A percentile compares a stretch with the other conserved stretches of the same genome.
These are phyloP conservation scores for Populus nigra DNA, from an alignment of 345 rosid species.

Conservation along the genomic window DNA sequence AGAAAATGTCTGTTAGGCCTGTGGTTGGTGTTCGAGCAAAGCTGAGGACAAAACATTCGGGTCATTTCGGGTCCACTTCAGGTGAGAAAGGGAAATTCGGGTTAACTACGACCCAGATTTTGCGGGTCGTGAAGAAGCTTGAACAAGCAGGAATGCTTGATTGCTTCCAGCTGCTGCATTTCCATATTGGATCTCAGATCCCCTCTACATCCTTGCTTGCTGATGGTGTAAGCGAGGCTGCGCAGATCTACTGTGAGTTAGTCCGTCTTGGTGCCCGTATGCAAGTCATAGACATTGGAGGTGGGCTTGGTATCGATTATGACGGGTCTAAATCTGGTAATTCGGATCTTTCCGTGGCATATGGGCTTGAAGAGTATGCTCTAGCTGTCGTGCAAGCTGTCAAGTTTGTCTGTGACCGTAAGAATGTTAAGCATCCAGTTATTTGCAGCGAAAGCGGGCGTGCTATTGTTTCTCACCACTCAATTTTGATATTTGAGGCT, in stretches of 20 bases:
- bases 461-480: constrained; percentile 91
- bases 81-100: constrained; percentile 99
- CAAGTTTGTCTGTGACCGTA: constrained; percentile 61
- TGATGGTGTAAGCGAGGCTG: constrained; percentile 76
- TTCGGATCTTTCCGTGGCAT: constrained; percentile 82
- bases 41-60: constrained; percentile 83
- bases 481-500: constrained; percentile 78
- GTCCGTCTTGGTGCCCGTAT: constrained; percentile 82
- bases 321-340: constrained; percentile 87
- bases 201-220: constrained; percentile 65
- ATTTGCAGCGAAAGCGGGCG: constrained; percentile 90
- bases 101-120: constrained; percentile 66
- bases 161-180: constrained; percentile 80
- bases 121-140: constrained; percentile 70
- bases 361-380: constrained; percentile 82
- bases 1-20: constrained; percentile 58
- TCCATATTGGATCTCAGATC: constrained; percentile 93
- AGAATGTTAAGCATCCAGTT: constrained; percentile 69
- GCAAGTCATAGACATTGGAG: constrained; percentile 78
- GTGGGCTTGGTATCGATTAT: constrained; percentile 88
- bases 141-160: constrained; percentile 66
- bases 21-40: constrained; percentile 81
- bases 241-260: constrained; percentile 90
- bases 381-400: constrained; percentile 70
- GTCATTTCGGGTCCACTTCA: constrained; percentile 94